These are phyloP conservation scores for Chenopodium album DNA, from an alignment of 148 eudicot genomes.

Conservation along the genomic window DNA sequence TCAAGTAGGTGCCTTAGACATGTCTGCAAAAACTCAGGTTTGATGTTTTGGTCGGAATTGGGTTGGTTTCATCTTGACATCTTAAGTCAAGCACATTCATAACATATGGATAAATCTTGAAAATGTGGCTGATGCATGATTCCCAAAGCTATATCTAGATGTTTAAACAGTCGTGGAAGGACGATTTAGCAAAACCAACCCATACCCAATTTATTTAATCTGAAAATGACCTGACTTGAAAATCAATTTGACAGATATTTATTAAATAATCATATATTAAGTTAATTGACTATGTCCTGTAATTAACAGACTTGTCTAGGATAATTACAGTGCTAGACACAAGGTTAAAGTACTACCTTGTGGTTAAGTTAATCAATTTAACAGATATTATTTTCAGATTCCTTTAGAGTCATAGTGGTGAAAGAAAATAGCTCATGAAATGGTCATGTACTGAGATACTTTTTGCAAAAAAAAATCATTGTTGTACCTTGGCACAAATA, in stretches of 20 bases:
- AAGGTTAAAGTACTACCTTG: too few species aligned
- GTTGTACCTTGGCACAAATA: conserved; percentile 11
- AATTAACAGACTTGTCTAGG: neutral
- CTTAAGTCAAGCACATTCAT: neutral
- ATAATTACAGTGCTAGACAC: too few species aligned
- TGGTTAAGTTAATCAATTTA: too few species aligned
- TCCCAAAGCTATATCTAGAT: neutral
- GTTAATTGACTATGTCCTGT: neutral
- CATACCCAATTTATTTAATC: neutral
- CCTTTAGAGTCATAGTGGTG: neutral
- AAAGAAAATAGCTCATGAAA: neutral
- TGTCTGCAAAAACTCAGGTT: neutral
- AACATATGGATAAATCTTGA: neutral
- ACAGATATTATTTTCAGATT: too few species aligned
- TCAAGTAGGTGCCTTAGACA: neutral
- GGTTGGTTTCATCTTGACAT: neutral
- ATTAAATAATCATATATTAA: too few species aligned
- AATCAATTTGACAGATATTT: neutral
- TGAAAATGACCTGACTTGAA: neutral
- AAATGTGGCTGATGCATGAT: neutral
- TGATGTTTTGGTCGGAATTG: neutral
- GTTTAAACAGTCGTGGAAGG: neutral
- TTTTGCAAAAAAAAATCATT: conserved; percentile 6
- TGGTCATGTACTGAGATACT: neutral
- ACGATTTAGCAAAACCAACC: neutral